These are phyloP conservation scores for Coprinopsis cinerea DNA, from an alignment of 768 basidiomycete species.

Conservation along the genomic window DNA sequence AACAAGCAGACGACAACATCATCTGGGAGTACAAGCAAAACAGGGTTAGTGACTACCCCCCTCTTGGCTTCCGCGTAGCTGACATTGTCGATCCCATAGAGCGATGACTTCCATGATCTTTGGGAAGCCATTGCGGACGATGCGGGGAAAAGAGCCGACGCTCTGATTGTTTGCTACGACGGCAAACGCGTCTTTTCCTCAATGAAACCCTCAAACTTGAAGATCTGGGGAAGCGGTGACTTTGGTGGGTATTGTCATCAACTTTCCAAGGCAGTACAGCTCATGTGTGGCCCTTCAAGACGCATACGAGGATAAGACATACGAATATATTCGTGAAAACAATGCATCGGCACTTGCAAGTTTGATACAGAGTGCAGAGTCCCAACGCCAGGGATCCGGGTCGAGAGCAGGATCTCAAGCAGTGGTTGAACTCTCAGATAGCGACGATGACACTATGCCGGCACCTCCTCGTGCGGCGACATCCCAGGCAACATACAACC, in stretches of 20 bases:
- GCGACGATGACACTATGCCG: slow-evolving; percentile 17
- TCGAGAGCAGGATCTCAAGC: no score
- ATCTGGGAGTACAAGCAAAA: slow-evolving; percentile 52
- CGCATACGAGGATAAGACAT: slow-evolving; percentile 58
- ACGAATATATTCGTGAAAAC: slow-evolving; percentile 50
- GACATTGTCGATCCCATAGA: slow-evolving; percentile 30
- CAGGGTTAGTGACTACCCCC: slow-evolving; percentile 36
- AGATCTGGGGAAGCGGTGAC: slow-evolving; percentile 63
- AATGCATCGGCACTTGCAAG: slow-evolving; percentile 13
- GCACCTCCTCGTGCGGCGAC: neutral
- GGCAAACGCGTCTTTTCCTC: slow-evolving; percentile 64
- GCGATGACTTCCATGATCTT: slow-evolving; percentile 55
- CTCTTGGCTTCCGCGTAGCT: neutral
- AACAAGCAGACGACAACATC: slow-evolving; percentile 31
- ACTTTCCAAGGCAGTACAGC: neutral
- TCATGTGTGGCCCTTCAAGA: neutral
- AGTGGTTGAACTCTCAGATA: slow-evolving; percentile 21
- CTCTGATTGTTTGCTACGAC: slow-evolving; percentile 56
- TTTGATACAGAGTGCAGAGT: slow-evolving; percentile 5
- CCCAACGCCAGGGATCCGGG: no score
- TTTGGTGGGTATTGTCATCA: slow-evolving; percentile 40
- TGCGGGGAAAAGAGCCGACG: slow-evolving; percentile 41
- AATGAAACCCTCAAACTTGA: slow-evolving; percentile 58
- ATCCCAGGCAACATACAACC: neutral
- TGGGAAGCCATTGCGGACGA: slow-evolving; percentile 66